Conservation (phyloP, 2,329 filamentous ascomycete genomes). For the Alternaria sp. region DNA sequence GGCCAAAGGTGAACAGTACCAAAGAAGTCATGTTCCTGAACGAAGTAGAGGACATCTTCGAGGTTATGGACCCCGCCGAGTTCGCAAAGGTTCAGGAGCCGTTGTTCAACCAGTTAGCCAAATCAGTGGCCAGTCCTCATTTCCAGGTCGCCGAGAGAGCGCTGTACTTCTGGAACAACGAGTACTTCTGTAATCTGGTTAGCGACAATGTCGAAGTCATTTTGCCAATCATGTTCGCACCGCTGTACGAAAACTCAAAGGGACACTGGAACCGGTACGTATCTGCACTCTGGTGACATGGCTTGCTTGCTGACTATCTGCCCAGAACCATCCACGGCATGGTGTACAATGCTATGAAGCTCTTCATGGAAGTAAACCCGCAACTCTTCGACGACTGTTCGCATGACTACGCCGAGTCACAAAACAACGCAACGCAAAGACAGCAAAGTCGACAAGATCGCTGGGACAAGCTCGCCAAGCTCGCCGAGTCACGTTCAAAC, state of each 20-base stretch:
- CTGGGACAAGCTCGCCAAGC: conserved; percentile 85
- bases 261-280: conserved; percentile 96
- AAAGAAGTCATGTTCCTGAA: conserved; percentile 99
- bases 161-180: conserved; percentile 99
- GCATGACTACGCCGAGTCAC: conserved; percentile 95
- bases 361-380: conserved; percentile 99
- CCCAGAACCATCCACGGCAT: conserved; percentile 95
- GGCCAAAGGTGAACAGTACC: conserved; percentile 99
- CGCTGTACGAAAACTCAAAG: conserved; percentile 98
- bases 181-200: conserved; percentile 99
- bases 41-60: conserved; percentile 98
- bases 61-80: conserved; percentile 98
- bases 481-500: conserved; percentile 74
- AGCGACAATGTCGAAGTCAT: conserved; percentile 99
- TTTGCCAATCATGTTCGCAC: conserved; percentile 98
- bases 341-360: conserved; percentile 99
- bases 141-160: conserved; percentile 98
- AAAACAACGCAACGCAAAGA: conserved; percentile 87
- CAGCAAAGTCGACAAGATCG: conserved; percentile 82
- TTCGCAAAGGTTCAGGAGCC: conserved; percentile 99
- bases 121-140: conserved; percentile 96
- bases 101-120: conserved; percentile 94
- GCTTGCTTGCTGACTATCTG: conserved; percentile 21
- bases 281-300: neutral
- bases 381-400: conserved; percentile 98